phyloP scores from a whole-genome alignment of 2,329 filamentous ascomycete species.

The Xylariaceae sp. region DNA sequence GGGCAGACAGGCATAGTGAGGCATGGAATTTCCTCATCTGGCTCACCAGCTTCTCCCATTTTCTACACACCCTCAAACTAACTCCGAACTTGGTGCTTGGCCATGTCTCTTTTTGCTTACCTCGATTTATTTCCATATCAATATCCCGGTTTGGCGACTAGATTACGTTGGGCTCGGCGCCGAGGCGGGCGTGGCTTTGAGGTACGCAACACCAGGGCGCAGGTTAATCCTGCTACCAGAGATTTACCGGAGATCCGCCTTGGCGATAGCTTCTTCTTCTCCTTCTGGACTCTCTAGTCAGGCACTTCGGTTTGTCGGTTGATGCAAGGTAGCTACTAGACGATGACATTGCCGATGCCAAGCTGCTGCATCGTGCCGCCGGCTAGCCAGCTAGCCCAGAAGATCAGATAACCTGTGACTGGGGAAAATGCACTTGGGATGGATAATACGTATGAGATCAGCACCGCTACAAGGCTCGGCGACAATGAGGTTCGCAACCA shows the following conservation, averaged over 20 bases:
- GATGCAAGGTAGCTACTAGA: too few relatives aligned
- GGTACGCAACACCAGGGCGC: slow-evolving; percentile 13
- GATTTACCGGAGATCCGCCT: slow-evolving; percentile 31
- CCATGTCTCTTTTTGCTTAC: slow-evolving; percentile 10
- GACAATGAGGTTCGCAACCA: slow-evolving; percentile 10
- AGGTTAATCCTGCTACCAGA: slow-evolving; percentile 19
- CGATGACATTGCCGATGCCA: neutral
- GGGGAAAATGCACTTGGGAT: neutral
- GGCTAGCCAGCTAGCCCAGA: neutral
- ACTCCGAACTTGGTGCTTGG: slow-evolving; percentile 24
- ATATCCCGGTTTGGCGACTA: slow-evolving; percentile 2
- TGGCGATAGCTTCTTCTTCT: slow-evolving; percentile 26
- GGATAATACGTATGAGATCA: slow-evolving; percentile 16
- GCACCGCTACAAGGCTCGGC: slow-evolving; percentile 2
- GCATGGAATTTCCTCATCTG: slow-evolving; percentile 18
- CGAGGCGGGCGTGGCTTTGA: slow-evolving; percentile 18
- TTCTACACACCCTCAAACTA: slow-evolving; percentile 8
- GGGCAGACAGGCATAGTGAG: neutral
- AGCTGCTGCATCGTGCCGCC: neutral
- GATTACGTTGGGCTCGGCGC: slow-evolving; percentile 23
- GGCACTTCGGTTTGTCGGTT: slow-evolving; percentile 8
- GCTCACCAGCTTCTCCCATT: slow-evolving; percentile 10
- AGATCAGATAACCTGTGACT: neutral
- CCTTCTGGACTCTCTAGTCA: slow-evolving; percentile 14
- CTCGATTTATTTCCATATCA: slow-evolving; percentile 18